A percentile compares a stretch with the other conserved stretches of the same genome.
phyloP scores from a whole-genome alignment of 2,329 filamentous ascomycete genomes.

The Colletotrichum limetticola region DNA sequence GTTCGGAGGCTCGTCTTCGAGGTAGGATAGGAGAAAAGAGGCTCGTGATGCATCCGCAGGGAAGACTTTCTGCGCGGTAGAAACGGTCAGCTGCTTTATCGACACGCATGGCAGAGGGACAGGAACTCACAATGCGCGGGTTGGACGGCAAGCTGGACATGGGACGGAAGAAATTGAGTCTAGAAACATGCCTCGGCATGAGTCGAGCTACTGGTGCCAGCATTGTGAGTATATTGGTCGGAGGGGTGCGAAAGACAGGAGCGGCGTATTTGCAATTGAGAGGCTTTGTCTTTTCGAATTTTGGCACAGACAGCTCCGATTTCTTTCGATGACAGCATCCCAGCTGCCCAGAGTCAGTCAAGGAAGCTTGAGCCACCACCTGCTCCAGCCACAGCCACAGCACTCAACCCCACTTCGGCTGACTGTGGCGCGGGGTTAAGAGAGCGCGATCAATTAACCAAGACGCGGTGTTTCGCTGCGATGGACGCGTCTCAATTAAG shows the following conservation, averaged over 20 bases:
- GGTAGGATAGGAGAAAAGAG: slow-evolving; percentile 67
- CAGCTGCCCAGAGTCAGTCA: neutral
- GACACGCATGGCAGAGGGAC: neutral
- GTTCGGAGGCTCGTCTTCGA: slow-evolving; percentile 67
- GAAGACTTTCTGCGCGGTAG: slow-evolving; percentile 64
- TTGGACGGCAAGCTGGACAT: slow-evolving; percentile 63
- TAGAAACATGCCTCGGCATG: slow-evolving; percentile 26
- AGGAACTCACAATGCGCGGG: slow-evolving; percentile 61
- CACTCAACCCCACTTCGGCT: neutral
- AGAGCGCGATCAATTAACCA: slow-evolving; percentile 1
- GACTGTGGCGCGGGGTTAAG: neutral
- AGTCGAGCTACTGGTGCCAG: slow-evolving; percentile 43
- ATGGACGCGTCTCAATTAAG: slow-evolving; percentile 37
- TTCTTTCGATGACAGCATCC: slow-evolving; percentile 17
- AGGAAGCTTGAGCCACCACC: slow-evolving; percentile 3
- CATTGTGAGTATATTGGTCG: slow-evolving; percentile 40
- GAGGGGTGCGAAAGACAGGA: neutral
- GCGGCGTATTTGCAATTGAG: neutral
- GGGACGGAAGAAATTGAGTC: slow-evolving; percentile 40
- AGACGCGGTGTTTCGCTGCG: slow-evolving; percentile 2
- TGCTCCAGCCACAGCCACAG: neutral
- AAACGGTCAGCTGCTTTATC: slow-evolving; percentile 29
- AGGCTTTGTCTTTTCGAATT: slow-evolving; percentile 4
- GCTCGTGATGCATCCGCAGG: slow-evolving; percentile 56
- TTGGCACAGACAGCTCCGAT: slow-evolving; percentile 9